Conservation (phyloP, 768 basidiomycete species). For the Tephrocybe sp. region DNA sequence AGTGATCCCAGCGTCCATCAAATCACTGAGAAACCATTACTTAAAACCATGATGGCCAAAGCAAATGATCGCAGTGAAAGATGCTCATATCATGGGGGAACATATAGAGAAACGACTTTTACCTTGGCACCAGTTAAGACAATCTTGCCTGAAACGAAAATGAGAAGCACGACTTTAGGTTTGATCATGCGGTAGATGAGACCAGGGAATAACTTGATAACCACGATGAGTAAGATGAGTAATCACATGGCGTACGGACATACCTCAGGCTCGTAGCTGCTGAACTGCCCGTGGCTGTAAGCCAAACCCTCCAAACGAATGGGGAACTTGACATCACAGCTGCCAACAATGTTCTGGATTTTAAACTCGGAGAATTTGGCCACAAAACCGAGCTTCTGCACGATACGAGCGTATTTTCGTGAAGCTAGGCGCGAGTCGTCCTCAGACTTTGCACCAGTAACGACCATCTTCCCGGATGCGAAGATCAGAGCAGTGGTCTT, state of each 20-base stretch:
- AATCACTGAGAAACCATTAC: conserved; percentile 8
- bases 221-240: conserved; percentile 10
- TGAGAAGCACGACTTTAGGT: conserved; percentile 96
- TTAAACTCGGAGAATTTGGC: conserved; percentile 99
- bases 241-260: conserved; percentile 20
- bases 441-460: conserved; percentile 98
- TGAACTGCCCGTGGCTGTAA: conserved; percentile 97
- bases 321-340: conserved; percentile 98
- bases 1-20: conserved; percentile 16
- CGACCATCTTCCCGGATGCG: conserved; percentile 99
- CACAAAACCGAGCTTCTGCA: conserved; percentile 99
- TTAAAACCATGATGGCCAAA: neutral
- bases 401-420: conserved; percentile 98
- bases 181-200: conserved; percentile 99
- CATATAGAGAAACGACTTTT: conserved; percentile 28
- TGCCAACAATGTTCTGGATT: conserved; percentile 98
- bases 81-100: conserved; percentile 17
- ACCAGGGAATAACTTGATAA: conserved; percentile 87
- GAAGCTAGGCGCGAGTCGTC: conserved; percentile 96
- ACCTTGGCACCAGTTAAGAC: conserved; percentile 99
- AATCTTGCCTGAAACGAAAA: conserved; percentile 99
- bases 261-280: conserved; percentile 97
- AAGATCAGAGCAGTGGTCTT: conserved; percentile 99
- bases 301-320: conserved; percentile 97
- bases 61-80: conserved; percentile 10